These are phyloP conservation scores for Pneumocystis wakefieldiae DNA, from an alignment of 1,139 yeast genomes.

Conservation along the genomic window DNA sequence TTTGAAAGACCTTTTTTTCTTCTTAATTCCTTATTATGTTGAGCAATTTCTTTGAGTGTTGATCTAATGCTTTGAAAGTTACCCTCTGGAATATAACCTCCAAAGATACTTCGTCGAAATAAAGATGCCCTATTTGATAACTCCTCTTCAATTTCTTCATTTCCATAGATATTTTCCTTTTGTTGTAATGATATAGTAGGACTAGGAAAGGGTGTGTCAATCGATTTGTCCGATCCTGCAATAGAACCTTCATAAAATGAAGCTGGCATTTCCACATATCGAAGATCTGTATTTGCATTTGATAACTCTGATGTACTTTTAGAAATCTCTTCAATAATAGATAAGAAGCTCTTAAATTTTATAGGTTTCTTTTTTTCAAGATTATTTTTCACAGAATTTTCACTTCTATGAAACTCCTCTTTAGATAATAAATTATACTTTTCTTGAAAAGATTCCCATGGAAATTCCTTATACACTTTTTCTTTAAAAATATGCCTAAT, in stretches of 20 bases:
- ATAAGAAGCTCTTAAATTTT: background rate
- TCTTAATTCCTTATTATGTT: background rate
- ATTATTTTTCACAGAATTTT: too few species aligned
- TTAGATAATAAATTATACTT: background rate
- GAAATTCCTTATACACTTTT: too few species aligned
- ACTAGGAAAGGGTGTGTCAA: background rate
- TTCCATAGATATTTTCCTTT: background rate
- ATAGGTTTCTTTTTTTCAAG: too few species aligned
- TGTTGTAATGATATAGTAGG: background rate
- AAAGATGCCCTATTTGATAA: background rate
- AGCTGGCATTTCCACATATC: background rate
- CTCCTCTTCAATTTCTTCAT: background rate
- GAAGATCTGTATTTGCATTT: too few species aligned
- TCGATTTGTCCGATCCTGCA: background rate
- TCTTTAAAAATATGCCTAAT: too few species aligned
- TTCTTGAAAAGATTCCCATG: too few species aligned
- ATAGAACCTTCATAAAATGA: too few species aligned
- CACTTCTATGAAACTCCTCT: background rate
- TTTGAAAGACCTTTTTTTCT: background rate
- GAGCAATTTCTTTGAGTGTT: background rate
- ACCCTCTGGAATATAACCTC: background rate
- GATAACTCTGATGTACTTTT: background rate
- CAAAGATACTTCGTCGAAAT: background rate
- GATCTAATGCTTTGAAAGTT: background rate
- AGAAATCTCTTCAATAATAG: background rate